Percentiles rank a stretch among this genome's conserved stretches.
phyloP scores from a whole-genome alignment of 768 basidiomycete genomes.

The Tylopilus plumbeoviolaceoides region DNA sequence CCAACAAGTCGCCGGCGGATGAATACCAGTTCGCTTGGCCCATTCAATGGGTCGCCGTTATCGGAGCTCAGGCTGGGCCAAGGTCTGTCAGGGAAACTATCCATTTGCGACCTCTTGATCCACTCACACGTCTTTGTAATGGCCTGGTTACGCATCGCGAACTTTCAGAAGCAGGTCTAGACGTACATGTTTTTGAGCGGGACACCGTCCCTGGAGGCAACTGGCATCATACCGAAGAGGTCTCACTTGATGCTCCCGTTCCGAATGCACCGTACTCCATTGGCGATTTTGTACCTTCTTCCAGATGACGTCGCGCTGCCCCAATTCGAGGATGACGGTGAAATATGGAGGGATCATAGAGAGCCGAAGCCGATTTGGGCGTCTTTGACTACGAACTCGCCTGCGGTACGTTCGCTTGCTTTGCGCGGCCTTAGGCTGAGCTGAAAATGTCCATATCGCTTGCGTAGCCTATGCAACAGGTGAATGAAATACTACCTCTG shows the following conservation, averaged over 20 bases:
- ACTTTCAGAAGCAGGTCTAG: no score
- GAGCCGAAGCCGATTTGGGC: conserved; percentile 14
- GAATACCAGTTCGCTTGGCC: conserved; percentile 11
- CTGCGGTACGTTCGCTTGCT: conserved; percentile 5
- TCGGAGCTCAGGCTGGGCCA: conserved; percentile 17
- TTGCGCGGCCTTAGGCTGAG: no score
- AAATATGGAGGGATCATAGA: conserved; percentile 6
- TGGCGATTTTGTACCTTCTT: conserved; percentile 11
- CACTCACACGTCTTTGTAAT: background rate
- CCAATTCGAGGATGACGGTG: background rate
- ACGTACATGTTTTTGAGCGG: conserved; percentile 17
- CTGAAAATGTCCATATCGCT: background rate
- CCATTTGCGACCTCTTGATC: background rate
- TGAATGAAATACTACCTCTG: background rate
- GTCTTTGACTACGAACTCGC: conserved; percentile 6
- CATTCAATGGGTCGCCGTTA: conserved; percentile 10
- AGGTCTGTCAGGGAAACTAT: background rate
- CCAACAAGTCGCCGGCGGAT: background rate
- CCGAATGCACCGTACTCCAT: conserved; percentile 7
- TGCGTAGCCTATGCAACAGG: conserved; percentile 2
- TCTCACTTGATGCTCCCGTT: conserved; percentile 7
- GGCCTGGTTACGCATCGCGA: conserved; percentile 10
- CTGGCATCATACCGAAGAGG: conserved; percentile 19
- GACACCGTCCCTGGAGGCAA: conserved; percentile 10
- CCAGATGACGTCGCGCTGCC: conserved; percentile 1